Evolutionary conservation across 768 basidiomycete genomes (phyloP), one percentile per base, ranked within the genome.

Genomic region (Psilocybe azurescens): DNA sequence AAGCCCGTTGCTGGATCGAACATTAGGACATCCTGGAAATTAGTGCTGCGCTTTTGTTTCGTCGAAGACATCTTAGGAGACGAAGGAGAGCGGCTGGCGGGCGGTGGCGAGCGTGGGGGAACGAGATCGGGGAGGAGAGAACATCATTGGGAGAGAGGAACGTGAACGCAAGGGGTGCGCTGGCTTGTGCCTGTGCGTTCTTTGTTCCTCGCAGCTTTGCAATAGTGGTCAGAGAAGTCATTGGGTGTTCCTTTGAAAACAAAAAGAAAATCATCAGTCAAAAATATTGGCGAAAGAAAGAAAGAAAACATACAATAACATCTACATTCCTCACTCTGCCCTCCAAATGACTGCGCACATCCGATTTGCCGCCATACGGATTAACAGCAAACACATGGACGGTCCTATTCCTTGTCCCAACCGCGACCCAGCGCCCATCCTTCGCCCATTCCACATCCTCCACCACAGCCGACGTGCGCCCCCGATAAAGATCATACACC

Each of bases 321-420:
- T 75, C 72, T 2, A 74, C 73, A 65, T 93, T 90, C 69, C 76
- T 72, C 0, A 92, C 87, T 68, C 77, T 77, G 5, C 83, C 85
- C 39, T 83, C 80, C 58, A 88, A 65, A 74, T 91, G 88, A 53
- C 89, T 88, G 36, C 72, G 72, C 33, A 84, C 74, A 74, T 93
- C 88, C 1, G 89, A 78, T 36, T 78, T 78, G 3, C 93, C 90
- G 1, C 91, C 93, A 60, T 88, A 88, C 3, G 91, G 91, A 70
- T 93, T 90, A 7, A 88, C 78, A 7, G 89, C 85, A 69, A 93
- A 94, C 0, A 94, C 75, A 74, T 94, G 91, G 20, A 88, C 74
- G 0, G 86, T 90, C 59, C 86, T 73, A 65, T 87, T 87, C 69
- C 78, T 69, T 41, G 89, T 92, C n/a, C 81, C 84, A 38, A 93